phyloP scores from a whole-genome alignment of 2,329 filamentous ascomycete species.

The Clonostachys sp. region DNA sequence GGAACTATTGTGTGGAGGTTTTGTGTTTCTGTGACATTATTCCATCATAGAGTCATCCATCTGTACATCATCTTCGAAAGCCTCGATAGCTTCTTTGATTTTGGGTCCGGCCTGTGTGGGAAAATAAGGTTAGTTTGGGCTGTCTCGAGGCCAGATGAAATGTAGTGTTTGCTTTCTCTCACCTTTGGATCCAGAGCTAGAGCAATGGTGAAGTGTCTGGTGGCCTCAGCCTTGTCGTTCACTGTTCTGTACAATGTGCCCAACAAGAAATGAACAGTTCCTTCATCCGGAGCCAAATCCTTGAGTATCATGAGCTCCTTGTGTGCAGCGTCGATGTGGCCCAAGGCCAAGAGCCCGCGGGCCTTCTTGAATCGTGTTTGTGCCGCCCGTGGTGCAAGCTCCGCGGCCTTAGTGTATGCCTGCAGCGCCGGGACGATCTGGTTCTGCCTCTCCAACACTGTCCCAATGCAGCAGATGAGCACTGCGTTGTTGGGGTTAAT shows the following conservation, averaged over 20 bases:
- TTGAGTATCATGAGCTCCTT: constrained; percentile 83
- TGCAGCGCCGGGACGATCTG: constrained; percentile 73
- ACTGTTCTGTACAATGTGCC: constrained; percentile 76
- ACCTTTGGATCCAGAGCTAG: constrained; percentile 97
- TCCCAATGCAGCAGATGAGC: constrained; percentile 86
- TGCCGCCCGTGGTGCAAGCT: constrained; percentile 74
- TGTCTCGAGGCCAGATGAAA: constrained; percentile 2
- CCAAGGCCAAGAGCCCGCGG: constrained; percentile 74
- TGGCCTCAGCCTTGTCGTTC: constrained; percentile 72
- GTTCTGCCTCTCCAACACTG: constrained; percentile 84
- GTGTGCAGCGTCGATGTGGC: constrained; percentile 66
- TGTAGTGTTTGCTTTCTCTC: constrained; percentile 17
- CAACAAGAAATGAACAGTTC: constrained; percentile 91
- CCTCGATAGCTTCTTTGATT: constrained; percentile 96
- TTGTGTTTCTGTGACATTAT: constrained; percentile 26
- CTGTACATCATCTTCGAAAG: constrained; percentile 74
- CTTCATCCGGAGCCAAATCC: constrained; percentile 88
- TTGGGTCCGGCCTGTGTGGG: constrained; percentile 71
- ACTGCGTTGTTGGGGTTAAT: constrained; percentile 96
- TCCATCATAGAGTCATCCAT: constrained; percentile 63
- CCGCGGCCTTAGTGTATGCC: constrained; percentile 78
- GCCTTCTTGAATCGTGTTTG: constrained; percentile 93
- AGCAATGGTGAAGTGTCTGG: constrained; percentile 91
- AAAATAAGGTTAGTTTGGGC: constrained; percentile 6
- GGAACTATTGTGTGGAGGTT: too few species aligned